Percentiles rank a stretch among this genome's conserved stretches.
Evolutionary conservation across 1,139 yeast genomes (phyloP).

Genomic region (Geotrichum europaeum): DNA sequence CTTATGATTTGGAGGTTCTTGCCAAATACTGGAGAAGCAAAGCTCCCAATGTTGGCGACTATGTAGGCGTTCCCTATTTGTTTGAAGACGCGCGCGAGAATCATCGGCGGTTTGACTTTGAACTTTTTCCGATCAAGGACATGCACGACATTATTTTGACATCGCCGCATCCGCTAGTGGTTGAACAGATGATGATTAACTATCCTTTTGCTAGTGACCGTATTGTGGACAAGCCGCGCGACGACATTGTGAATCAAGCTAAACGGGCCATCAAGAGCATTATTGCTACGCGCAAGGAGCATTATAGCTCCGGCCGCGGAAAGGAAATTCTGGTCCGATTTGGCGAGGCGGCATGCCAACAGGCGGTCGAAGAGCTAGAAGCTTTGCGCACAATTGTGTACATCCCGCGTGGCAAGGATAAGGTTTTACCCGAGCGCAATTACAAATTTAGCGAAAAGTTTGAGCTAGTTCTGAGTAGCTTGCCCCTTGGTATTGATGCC

Average conservation of each 20-base stretch:
- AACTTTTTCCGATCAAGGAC: conserved; percentile 12
- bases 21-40: conserved; percentile 53
- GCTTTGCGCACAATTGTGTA: conserved; percentile 41
- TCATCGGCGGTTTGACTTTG: conserved; percentile 3
- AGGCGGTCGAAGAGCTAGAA: conserved; percentile 1
- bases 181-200: conserved; percentile 15
- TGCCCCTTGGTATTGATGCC: conserved; percentile 32
- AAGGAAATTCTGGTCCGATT: conserved; percentile 41
- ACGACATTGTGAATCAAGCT: conserved; percentile 21
- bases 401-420: conserved; percentile 44
- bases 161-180: conserved; percentile 8
- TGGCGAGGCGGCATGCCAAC: conserved; percentile 36
- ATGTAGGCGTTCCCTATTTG: conserved; percentile 38
- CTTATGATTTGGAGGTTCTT: conserved; percentile 44
- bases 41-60: conserved; percentile 32
- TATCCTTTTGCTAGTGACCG: conserved; percentile 19
- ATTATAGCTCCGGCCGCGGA: conserved; percentile 44
- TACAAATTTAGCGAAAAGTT: conserved; percentile 57
- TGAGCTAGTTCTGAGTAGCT: conserved; percentile 38
- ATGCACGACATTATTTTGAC: conserved; percentile 21
- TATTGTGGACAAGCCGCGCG: conserved; percentile 8
- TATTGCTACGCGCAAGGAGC: conserved; percentile 49
- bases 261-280: conserved; percentile 46
- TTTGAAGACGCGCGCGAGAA: conserved; percentile 22
- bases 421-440: conserved; percentile 40